phyloP scores from a whole-genome alignment of 352 stramenopile species.

The Phytophthora vignae region DNA sequence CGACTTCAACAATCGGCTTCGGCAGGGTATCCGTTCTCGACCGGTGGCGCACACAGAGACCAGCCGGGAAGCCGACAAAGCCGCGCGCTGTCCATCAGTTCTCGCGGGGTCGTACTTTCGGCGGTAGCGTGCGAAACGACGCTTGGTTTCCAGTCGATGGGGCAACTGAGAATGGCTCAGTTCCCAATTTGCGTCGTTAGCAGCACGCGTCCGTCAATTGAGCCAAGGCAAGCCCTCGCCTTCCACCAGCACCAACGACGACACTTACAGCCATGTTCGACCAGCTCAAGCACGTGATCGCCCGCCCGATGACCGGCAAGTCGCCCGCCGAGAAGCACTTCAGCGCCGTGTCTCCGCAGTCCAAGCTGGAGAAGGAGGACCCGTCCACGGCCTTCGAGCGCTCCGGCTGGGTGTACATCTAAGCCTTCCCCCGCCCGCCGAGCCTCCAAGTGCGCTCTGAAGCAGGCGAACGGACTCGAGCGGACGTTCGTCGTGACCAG shows the following conservation, averaged over 20 bases:
- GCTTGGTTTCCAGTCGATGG: slow-evolving; percentile 4
- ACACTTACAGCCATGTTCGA: slow-evolving; percentile 56
- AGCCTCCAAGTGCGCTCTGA: not conserved
- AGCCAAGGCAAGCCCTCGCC: slow-evolving; percentile 8
- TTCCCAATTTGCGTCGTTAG: slow-evolving; percentile 51
- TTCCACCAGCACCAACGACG: not conserved
- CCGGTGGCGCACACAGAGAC: not conserved
- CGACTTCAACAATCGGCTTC: slow-evolving; percentile 29
- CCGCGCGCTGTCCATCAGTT: not conserved
- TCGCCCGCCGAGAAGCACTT: slow-evolving; percentile 53
- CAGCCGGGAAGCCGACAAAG: not conserved
- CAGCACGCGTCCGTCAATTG: slow-evolving; percentile 23
- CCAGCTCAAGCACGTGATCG: slow-evolving; percentile 76
- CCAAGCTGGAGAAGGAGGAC: slow-evolving; percentile 56
- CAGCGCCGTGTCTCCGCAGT: slow-evolving; percentile 31
- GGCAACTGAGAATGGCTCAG: slow-evolving; percentile 20
- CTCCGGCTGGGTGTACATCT: slow-evolving; percentile 83
- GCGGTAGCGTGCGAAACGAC: slow-evolving; percentile 18
- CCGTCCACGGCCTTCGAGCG: slow-evolving; percentile 78
- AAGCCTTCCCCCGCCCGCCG: slow-evolving; percentile 9
- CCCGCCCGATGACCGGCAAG: slow-evolving; percentile 40
- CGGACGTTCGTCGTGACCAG: slow-evolving; percentile 10
- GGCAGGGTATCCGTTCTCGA: not conserved
- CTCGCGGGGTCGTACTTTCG: slow-evolving; percentile 17
- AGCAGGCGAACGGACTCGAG: slow-evolving; percentile 15